Conservation (phyloP, 768 basidiomycete species). For the Nidularia sp. region DNA sequence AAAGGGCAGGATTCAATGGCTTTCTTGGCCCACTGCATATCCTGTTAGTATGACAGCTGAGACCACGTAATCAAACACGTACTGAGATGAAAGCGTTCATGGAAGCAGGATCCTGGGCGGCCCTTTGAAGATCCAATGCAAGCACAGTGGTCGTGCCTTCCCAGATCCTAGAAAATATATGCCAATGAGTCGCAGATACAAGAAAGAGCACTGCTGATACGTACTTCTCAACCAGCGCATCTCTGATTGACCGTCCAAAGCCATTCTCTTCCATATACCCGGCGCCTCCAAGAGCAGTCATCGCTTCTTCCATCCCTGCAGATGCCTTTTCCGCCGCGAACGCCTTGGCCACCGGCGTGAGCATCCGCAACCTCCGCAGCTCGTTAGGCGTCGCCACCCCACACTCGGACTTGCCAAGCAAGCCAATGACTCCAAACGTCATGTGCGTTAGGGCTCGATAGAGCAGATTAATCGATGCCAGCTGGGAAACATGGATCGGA, state of each 20-base stretch:
- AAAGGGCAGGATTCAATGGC: constrained; percentile 39
- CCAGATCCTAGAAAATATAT: constrained; percentile 56
- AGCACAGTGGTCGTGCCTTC: constrained; percentile 73
- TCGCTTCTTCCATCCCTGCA: constrained; percentile 67
- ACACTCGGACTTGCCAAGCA: constrained; percentile 64
- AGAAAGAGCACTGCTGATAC: constrained; percentile 2
- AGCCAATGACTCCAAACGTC: constrained; percentile 49
- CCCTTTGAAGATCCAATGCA: constrained; percentile 61
- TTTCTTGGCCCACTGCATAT: constrained; percentile 46
- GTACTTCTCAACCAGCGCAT: constrained; percentile 68
- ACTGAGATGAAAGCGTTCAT: constrained; percentile 49
- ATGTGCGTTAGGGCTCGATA: constrained; percentile 68
- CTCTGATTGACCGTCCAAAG: constrained; percentile 64
- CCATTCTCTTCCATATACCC: constrained; percentile 85
- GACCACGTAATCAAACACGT: constrained; percentile 12
- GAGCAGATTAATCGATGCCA: constrained; percentile 55
- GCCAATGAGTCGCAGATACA: neutral
- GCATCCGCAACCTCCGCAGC: constrained; percentile 46
- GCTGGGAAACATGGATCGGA: constrained; percentile 59
- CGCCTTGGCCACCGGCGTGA: constrained; percentile 70
- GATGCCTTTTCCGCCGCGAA: constrained; percentile 64
- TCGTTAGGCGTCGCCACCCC: constrained; percentile 47
- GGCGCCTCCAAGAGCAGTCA: constrained; percentile 70
- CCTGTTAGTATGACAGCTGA: neutral
- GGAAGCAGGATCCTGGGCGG: constrained; percentile 37